phyloP scores from a whole-genome alignment of 495 filamentous ascomycete genomes.

The Aspergillus olivimuriae region DNA sequence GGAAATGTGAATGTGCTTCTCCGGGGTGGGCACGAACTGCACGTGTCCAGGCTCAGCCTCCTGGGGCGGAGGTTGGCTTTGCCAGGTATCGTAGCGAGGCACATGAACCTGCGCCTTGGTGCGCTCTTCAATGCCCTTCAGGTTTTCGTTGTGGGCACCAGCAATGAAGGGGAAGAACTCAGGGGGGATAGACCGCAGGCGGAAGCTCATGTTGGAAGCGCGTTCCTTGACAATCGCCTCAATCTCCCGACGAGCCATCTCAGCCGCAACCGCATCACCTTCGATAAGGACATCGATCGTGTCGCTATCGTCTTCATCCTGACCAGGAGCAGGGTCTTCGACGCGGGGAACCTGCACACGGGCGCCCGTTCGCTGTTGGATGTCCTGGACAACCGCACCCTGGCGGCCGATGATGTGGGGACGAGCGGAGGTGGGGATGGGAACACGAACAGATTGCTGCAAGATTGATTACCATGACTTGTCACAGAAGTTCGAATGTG shows the following conservation, averaged over 20 bases:
- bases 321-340: slow-evolving; percentile 48
- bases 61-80: slow-evolving; percentile 60
- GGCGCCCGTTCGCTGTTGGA: slow-evolving; percentile 79
- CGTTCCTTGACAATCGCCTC: slow-evolving; percentile 79
- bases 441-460: slow-evolving; percentile 67
- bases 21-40: slow-evolving; percentile 57
- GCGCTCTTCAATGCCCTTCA: slow-evolving; percentile 63
- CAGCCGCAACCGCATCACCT: slow-evolving; percentile 78
- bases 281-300: slow-evolving; percentile 83
- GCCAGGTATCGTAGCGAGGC: slow-evolving; percentile 72
- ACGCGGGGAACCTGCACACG: slow-evolving; percentile 79
- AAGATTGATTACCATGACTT: neutral
- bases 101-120: slow-evolving; percentile 70
- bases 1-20: slow-evolving; percentile 71
- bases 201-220: slow-evolving; percentile 69
- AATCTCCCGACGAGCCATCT: slow-evolving; percentile 75
- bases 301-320: slow-evolving; percentile 64
- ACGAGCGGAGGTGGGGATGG: slow-evolving; percentile 75
- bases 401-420: slow-evolving; percentile 86
- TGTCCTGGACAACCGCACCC: slow-evolving; percentile 81
- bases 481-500: neutral
- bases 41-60: slow-evolving; percentile 58
- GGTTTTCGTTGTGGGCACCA: slow-evolving; percentile 63
- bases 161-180: slow-evolving; percentile 96
- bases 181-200: slow-evolving; percentile 73